A percentile compares a stretch with the other conserved stretches of the same genome.
Conservation (phyloP, 768 basidiomycete genomes). For the Russula sp. region DNA sequence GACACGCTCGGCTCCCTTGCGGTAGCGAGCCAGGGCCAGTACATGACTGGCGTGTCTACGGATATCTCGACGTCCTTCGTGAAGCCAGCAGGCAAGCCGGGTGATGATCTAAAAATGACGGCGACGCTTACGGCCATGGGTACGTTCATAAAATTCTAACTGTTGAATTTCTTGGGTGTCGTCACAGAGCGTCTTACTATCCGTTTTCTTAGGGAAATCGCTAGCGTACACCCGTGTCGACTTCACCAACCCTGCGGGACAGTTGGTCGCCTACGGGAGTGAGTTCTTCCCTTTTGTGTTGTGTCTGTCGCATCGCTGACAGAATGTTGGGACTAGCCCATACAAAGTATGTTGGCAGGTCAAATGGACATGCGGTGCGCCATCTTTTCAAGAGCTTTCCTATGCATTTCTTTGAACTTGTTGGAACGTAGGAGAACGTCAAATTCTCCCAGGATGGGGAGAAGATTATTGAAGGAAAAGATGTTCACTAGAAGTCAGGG, state of each 20-base stretch:
- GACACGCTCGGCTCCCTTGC: slow-evolving; percentile 83
- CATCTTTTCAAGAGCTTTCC: slow-evolving; percentile 30
- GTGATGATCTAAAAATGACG: slow-evolving; percentile 63
- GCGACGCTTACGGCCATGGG: slow-evolving; percentile 71
- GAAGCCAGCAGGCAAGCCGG: slow-evolving; percentile 67
- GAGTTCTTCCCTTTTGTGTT: slow-evolving; percentile 32
- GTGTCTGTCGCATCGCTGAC: slow-evolving; percentile 3
- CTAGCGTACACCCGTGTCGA: slow-evolving; percentile 81
- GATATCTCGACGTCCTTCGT: slow-evolving; percentile 78
- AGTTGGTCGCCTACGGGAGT: slow-evolving; percentile 82
- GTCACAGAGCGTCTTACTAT: neutral
- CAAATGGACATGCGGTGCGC: slow-evolving; percentile 45
- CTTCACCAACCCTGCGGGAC: slow-evolving; percentile 61
- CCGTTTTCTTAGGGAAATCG: slow-evolving; percentile 59
- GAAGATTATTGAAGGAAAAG: slow-evolving; percentile 60
- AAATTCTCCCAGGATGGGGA: slow-evolving; percentile 80
- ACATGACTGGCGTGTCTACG: slow-evolving; percentile 84
- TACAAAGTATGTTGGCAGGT: slow-evolving; percentile 82
- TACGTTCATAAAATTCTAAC: slow-evolving; percentile 31
- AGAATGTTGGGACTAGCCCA: slow-evolving; percentile 52
- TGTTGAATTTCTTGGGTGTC: neutral
- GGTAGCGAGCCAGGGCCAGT: slow-evolving; percentile 78
- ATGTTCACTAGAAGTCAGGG: slow-evolving; percentile 39
- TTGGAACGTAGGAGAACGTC: slow-evolving; percentile 56
- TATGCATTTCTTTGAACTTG: slow-evolving; percentile 38